Evolutionary conservation across 768 basidiomycete genomes (phyloP), one percentile per base, ranked within the genome.

Genomic region (Collybia sordida): DNA sequence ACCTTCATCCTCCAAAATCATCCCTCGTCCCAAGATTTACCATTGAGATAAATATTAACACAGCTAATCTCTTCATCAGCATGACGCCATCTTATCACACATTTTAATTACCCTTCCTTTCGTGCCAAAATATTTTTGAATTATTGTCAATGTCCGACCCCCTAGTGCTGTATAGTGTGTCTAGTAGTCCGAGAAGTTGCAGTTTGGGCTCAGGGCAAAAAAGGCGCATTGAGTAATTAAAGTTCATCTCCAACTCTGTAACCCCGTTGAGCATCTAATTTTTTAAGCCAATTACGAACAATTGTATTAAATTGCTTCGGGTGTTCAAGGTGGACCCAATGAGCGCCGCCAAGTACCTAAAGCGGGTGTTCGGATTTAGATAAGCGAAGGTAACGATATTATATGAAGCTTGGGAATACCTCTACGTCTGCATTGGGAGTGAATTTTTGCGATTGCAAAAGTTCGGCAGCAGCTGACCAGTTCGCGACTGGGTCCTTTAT

Each of bases 291-390:
- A 28, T 71, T 61, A 15, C 72, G 69, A 46, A 85, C 66, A 40
- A 78, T 64, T 0, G 49, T 41, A 54, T 88, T 89, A 61, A 83
- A 78, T 37, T 66, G 64, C 1, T 64, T 47, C 0, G 85, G 80
- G 51, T 74, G 62, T 61, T 89, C 87, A 17, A 88, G 66, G 31
- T 88, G 87, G 6, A 77, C 70, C 86, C 87, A 88, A 61, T 89
- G 87, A 4, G 81, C 77, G 0, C 80, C 80, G 6, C 66, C 60
- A 48, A 86, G 66, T 2, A 71, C 66, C 82, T 84, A 47, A 43
- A 36, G 21, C 31, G 40, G 42, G 40, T 28, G 5, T 17, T 36
- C 34, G 31, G 39, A 47, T 25, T 17, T 24, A 17, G 34, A 25
- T n/a, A 15, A 28, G 6, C 6, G 0, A 17, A 28, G 9, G 15